Evolutionary conservation across 2,329 filamentous ascomycete species (phyloP), one percentile per base, ranked within the genome.

Genomic region (Akanthomyces uredinophilus): DNA sequence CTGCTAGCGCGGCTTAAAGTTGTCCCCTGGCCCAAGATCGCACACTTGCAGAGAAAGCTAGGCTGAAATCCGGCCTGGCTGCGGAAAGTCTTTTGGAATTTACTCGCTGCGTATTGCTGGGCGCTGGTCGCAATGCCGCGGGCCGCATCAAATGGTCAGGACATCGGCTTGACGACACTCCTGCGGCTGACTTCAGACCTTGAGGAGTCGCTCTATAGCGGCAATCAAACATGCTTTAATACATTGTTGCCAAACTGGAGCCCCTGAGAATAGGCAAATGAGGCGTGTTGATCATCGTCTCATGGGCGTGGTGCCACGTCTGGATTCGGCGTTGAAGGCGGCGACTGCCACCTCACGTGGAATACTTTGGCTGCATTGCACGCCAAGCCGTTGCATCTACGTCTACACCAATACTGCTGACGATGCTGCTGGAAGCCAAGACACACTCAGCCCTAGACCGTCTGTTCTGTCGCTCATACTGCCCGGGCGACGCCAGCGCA

Each of bases 311-410:
- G 58, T 53, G 58, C 49, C 29, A 60, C 49, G 39, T 47, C 58
- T 60, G 39, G 27, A 18, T 27, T 60, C 58, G 49, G 49, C 29
- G 39, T 47, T 47, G 49, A 16, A 47, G 39, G 29, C 47, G 41
- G n/a, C 41, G 58, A 44, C 58, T 54, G 39, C 20, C 20, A 27
- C 10, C 39, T 60, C 58, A 60, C 49, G 58, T 60, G 58, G 51
- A 27, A 47, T n/a, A 14, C n/a, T 37, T 27, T 37, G 18, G 27
- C 49, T 60, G 58, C 58, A 27, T 41, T 27, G 39, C 27, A 4
- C 10, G 37, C 22, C 22, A 47, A 39, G 22, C 47, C 51, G 6
- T 16, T 50, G 32, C 55, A 50, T 43, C 29, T 41, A 27, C 32
- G 16, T 3, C 32, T 22, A 29, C 44, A 16, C 6, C 11, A 24